These are phyloP conservation scores for Aspergillus sp. DNA, from an alignment of 2,329 filamentous ascomycete species.

Conservation along the genomic window DNA sequence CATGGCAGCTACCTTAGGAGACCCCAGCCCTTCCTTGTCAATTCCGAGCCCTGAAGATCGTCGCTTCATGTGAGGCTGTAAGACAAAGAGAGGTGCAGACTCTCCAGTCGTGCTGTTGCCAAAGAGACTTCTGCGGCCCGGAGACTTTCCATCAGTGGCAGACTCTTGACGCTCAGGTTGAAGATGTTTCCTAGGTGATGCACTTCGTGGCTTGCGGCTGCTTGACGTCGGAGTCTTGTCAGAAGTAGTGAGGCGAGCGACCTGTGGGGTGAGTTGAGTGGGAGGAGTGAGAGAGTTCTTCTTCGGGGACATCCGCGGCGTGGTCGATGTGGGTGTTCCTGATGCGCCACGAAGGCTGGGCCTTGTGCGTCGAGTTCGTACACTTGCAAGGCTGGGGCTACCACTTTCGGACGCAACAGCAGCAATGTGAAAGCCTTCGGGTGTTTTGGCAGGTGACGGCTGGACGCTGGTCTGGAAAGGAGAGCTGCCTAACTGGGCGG, in stretches of 20 bases:
- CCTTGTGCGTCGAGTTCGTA: constrained; percentile 46
- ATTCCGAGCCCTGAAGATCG: constrained; percentile 66
- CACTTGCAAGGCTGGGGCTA: constrained; percentile 56
- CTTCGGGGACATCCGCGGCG: constrained; percentile 37
- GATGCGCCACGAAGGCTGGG: constrained; percentile 47
- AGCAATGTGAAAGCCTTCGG: constrained; percentile 31
- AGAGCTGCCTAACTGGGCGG: constrained; percentile 45
- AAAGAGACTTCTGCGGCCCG: constrained; percentile 48
- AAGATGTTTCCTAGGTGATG: constrained; percentile 51
- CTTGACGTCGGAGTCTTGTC: constrained; percentile 50
- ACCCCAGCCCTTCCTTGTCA: constrained; percentile 70
- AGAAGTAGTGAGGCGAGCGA: constrained; percentile 46
- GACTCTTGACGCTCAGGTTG: constrained; percentile 40
- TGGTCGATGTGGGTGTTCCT: constrained; percentile 41
- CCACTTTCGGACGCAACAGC: constrained; percentile 48
- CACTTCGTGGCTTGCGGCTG: constrained; percentile 44
- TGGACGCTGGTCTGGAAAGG: constrained; percentile 42
- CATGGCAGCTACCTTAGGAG: constrained; percentile 68
- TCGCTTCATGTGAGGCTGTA: constrained; percentile 58
- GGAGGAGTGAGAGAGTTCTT: constrained; percentile 38
- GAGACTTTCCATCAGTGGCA: constrained; percentile 35
- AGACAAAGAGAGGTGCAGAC: constrained; percentile 61
- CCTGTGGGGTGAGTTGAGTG: constrained; percentile 45
- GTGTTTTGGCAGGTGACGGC: constrained; percentile 28
- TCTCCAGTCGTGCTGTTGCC: constrained; percentile 55